Evolutionary conservation across 768 basidiomycete genomes (phyloP).

Genomic region (Lyophyllum atratum): DNA sequence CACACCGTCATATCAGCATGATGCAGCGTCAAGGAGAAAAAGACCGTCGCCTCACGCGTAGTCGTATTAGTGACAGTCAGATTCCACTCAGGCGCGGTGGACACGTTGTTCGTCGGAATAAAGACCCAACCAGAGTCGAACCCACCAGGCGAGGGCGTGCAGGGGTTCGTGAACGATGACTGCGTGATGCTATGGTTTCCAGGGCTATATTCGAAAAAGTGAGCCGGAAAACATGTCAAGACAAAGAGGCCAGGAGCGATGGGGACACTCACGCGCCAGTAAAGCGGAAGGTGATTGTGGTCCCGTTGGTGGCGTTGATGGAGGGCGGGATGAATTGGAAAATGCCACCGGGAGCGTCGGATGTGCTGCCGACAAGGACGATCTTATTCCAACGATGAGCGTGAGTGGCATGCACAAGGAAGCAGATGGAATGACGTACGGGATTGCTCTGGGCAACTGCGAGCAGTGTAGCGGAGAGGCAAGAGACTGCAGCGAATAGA

Average conservation of each 20-base stretch:
- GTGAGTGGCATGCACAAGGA: neutral
- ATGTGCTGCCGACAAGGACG: slow-evolving; percentile 41
- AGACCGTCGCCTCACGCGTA: slow-evolving; percentile 36
- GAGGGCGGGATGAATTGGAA: slow-evolving; percentile 48
- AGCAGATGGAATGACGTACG: neutral
- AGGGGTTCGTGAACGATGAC: slow-evolving; percentile 46
- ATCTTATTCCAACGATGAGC: slow-evolving; percentile 19
- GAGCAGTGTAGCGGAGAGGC: slow-evolving; percentile 14
- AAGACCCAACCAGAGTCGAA: slow-evolving; percentile 58
- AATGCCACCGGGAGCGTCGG: slow-evolving; percentile 30
- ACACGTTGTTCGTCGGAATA: slow-evolving; percentile 30
- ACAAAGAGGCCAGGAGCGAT: neutral
- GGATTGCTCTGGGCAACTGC: slow-evolving; percentile 24
- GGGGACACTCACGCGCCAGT: slow-evolving; percentile 38
- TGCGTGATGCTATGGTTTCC: slow-evolving; percentile 60
- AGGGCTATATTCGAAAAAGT: slow-evolving; percentile 30
- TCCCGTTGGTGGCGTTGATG: slow-evolving; percentile 44
- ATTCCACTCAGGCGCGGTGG: slow-evolving; percentile 43
- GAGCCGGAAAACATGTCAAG: neutral
- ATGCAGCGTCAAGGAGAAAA: slow-evolving; percentile 14
- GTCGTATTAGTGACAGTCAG: slow-evolving; percentile 50
- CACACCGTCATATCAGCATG: slow-evolving; percentile 17
- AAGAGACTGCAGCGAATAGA: slow-evolving; percentile 3
- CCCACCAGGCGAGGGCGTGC: slow-evolving; percentile 43
- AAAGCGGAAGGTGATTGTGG: slow-evolving; percentile 52